A percentile compares a stretch with the other conserved stretches of the same genome.
phyloP scores from a whole-genome alignment of 2,329 filamentous ascomycete species.

The Graphiopsis chlorocephala region DNA sequence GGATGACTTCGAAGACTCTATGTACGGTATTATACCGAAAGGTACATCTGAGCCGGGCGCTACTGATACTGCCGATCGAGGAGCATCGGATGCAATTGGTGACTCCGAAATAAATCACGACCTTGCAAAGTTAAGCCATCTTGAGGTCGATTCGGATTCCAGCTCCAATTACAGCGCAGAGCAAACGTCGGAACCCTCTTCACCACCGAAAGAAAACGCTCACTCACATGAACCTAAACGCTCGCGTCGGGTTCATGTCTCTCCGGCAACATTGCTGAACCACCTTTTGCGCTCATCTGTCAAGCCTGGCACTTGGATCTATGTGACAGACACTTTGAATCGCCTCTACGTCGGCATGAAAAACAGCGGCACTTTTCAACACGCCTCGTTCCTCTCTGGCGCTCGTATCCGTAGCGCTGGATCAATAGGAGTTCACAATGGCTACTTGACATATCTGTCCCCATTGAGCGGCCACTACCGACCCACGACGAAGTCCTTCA shows the following conservation, averaged over 20 bases:
- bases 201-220: slow-evolving; percentile 39
- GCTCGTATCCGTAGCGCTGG: slow-evolving; percentile 78
- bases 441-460: slow-evolving; percentile 68
- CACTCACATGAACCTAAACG: slow-evolving; percentile 48
- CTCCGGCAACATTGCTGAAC: slow-evolving; percentile 71
- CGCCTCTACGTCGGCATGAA: slow-evolving; percentile 88
- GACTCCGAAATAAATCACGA: not conserved
- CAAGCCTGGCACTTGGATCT: slow-evolving; percentile 88
- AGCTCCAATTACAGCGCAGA: slow-evolving; percentile 10
- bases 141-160: slow-evolving; percentile 4
- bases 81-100: slow-evolving; percentile 11
- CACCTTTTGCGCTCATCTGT: slow-evolving; percentile 73
- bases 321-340: slow-evolving; percentile 80
- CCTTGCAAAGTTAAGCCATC: not conserved
- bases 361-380: slow-evolving; percentile 79
- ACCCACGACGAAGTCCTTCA: slow-evolving; percentile 77
- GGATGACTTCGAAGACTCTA: slow-evolving; percentile 70
- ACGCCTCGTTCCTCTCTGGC: slow-evolving; percentile 86
- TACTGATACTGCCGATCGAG: slow-evolving; percentile 18
- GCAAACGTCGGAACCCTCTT: slow-evolving; percentile 4
- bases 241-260: slow-evolving; percentile 62
- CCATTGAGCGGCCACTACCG: slow-evolving; percentile 75
- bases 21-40: slow-evolving; percentile 56
- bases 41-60: slow-evolving; percentile 41
- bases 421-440: slow-evolving; percentile 76